Conservation (phyloP, 192 early-diverging fungal genomes). For the Backusella macrospora region DNA sequence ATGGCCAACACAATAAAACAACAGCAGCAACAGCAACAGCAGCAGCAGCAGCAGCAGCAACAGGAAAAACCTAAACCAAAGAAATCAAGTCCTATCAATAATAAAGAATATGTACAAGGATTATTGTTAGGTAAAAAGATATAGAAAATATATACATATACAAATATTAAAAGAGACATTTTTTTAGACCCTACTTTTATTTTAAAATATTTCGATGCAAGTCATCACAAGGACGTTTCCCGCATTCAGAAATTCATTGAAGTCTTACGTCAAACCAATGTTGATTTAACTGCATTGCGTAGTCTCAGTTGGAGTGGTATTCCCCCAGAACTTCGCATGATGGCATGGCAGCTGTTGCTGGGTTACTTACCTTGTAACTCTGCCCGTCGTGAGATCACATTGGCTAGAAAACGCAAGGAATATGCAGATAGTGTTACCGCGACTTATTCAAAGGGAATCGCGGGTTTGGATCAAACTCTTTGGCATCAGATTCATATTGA, state of each 20-base stretch:
- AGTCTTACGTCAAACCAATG: slow-evolving; percentile 55
- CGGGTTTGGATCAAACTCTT: slow-evolving; percentile 79
- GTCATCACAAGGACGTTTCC: slow-evolving; percentile 28
- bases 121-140: slow-evolving; percentile 15
- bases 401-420: slow-evolving; percentile 90
- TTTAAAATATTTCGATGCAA: slow-evolving; percentile 11
- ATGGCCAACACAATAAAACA: not conserved
- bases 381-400: slow-evolving; percentile 77
- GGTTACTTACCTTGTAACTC: slow-evolving; percentile 91
- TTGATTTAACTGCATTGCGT: slow-evolving; percentile 76
- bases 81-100: not conserved
- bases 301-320: slow-evolving; percentile 94
- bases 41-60: not conserved
- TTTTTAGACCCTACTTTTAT: not conserved
- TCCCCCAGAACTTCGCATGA: slow-evolving; percentile 80
- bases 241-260: slow-evolving; percentile 53
- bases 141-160: too few species aligned
- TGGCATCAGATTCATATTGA: slow-evolving; percentile 99
- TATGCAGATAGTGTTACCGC: slow-evolving; percentile 86
- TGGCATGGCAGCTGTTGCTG: slow-evolving; percentile 93
- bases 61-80: not conserved
- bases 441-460: slow-evolving; percentile 80
- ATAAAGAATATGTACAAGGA: slow-evolving; percentile 22
- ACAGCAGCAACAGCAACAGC: not conserved
- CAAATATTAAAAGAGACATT: too few species aligned